These are phyloP conservation scores for Lachnellula arida DNA, from an alignment of 2,329 filamentous ascomycete species.

Conservation along the genomic window DNA sequence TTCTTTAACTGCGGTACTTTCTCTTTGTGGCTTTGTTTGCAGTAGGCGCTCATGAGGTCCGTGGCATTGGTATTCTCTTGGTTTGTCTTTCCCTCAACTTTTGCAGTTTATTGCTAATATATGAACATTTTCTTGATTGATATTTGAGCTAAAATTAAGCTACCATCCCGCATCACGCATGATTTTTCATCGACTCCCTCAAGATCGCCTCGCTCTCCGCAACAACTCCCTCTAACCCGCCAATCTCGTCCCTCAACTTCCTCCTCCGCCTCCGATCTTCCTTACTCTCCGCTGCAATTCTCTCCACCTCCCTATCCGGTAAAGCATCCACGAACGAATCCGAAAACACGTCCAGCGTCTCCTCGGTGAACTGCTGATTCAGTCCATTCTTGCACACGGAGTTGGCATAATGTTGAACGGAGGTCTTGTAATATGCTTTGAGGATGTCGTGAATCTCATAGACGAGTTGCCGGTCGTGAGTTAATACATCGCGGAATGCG, in stretches of 20 bases:
- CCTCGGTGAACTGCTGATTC: neutral
- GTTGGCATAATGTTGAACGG: neutral
- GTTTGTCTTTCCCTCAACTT: too few relatives aligned
- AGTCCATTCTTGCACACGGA: neutral
- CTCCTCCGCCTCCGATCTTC: neutral
- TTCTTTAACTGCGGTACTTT: too few relatives aligned
- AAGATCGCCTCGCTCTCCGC: neutral
- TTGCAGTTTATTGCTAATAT: too few relatives aligned
- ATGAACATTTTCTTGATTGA: too few relatives aligned
- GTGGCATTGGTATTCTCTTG: too few relatives aligned
- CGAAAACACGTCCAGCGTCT: slow-evolving; percentile 1
- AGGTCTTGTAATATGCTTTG: slow-evolving; percentile 15
- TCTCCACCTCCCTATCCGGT: neutral
- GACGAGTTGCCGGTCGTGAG: slow-evolving; percentile 1
- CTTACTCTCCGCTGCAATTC: neutral
- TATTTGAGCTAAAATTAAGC: too few relatives aligned
- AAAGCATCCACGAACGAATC: neutral
- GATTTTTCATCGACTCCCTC: neutral
- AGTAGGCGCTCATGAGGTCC: too few relatives aligned
- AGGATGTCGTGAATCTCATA: slow-evolving; percentile 7
- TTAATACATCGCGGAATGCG: neutral
- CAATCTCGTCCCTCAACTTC: slow-evolving; percentile 1
- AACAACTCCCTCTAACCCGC: neutral
- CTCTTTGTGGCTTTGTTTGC: too few relatives aligned
- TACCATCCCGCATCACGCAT: too few relatives aligned